Evolutionary conservation across 441 rosid genomes (phyloP), one percentile per base, ranked within the genome.

Genomic region (Bocquillonia castaneifolia): DNA sequence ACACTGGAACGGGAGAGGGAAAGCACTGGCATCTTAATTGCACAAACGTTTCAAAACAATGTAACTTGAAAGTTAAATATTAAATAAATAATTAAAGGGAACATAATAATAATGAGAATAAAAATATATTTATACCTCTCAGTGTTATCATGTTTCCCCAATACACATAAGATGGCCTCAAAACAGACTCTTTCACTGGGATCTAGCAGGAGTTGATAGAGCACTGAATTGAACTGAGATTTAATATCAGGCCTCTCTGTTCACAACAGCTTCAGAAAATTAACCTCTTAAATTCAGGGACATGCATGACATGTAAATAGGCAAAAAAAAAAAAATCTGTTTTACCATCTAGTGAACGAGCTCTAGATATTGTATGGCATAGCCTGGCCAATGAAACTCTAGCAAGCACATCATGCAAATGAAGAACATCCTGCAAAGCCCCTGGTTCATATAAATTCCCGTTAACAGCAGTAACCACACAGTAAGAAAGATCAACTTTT

Each of bases 141-240:
- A 2, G 88, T 69, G 66, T 68, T 83, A 70, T 91, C 99, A 66
- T 72, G 64, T 83, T 88, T 95, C 71, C 99, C 98, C 81, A 95
- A 78, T 59, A 95, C 85, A 58, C 96, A 95, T 72, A 86, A 81
- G 73, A 93, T 88, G 32, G 98, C 97, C 84, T 95, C 99, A 74
- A 90, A 92, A 81, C 99, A 95, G 68, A 96, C 99, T 79, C 99
- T 78, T 86, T 96, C 98, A 76, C 98, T 96, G 61, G 99, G 99
- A 78, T 95, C 99, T 66, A 95, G 84, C 37, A 95, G 86, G 68
- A 95, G 96, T 83, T 92, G 99, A 79, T 92, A 92, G 69, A 95
- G 93, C 73, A 92, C 82, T 32, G 93, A 83, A 80, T 84, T 92
- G 91, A 92, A 95, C 82, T 89, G 97, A 70, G 98, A 88, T 79